Conservation (phyloP, 2,329 filamentous ascomycete genomes). For the Endoconidiophora polonica region DNA sequence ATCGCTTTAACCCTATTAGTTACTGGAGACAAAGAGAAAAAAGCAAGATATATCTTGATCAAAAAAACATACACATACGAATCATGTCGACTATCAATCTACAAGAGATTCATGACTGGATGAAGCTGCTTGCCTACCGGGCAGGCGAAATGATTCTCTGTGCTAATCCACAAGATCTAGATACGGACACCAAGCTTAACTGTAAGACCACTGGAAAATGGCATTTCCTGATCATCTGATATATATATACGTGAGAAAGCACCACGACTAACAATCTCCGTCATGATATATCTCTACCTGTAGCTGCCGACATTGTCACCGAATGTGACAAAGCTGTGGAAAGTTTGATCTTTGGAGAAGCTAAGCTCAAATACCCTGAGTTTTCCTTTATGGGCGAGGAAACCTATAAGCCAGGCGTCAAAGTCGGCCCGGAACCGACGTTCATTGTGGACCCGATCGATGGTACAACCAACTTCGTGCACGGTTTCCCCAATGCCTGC, state of each 20-base stretch:
- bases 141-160: slow-evolving; percentile 48
- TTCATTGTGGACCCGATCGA: slow-evolving; percentile 75
- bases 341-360: slow-evolving; percentile 37
- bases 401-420: slow-evolving; percentile 51
- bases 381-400: slow-evolving; percentile 60
- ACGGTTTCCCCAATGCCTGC: slow-evolving; percentile 57
- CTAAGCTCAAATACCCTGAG: slow-evolving; percentile 35
- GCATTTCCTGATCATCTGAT: neutral
- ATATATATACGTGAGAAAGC: neutral
- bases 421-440: slow-evolving; percentile 48
- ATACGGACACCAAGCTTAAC: slow-evolving; percentile 46
- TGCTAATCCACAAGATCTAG: slow-evolving; percentile 41
- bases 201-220: slow-evolving; percentile 25
- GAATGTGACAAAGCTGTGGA: slow-evolving; percentile 52
- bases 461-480: slow-evolving; percentile 68
- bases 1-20: neutral
- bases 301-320: slow-evolving; percentile 52
- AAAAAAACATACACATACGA: neutral
- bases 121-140: slow-evolving; percentile 42
- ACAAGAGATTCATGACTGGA: slow-evolving; percentile 42
- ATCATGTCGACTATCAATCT: slow-evolving; percentile 41
- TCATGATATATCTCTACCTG: slow-evolving; percentile 4
- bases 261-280: slow-evolving; percentile 11
- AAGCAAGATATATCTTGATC: neutral
- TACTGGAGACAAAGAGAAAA: neutral